Base-by-base conservation (phyloP, 352 stramenopile genomes). In the Globisporangium canariense region DNA sequence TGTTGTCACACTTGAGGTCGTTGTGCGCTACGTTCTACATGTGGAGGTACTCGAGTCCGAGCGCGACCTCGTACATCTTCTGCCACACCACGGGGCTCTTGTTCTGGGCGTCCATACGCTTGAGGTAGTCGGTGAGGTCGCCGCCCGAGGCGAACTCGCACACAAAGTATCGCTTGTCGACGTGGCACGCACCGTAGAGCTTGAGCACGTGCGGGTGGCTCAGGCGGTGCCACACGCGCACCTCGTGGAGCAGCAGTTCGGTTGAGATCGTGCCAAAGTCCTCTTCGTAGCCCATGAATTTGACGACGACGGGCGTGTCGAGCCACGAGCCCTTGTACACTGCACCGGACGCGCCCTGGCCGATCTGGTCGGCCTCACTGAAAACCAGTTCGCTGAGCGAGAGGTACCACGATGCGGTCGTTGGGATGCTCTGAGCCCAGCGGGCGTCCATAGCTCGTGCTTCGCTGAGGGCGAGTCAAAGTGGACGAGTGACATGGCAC, bases 131-230 rank as follows among this genome's bases (percentile, higher is more conserved):
- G 18, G 43, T 63, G 20, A 79, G 45, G 4, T 70, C 70, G 28
- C 72, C 69, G 45, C 69, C 46, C 13, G 62, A 64, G 2, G 25
- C 25, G 25, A 28, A 28, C 25, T 28, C 25, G 25, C 25, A 2
- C 25, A 28, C 25, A 28, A 28, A 79, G 40, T 76, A 79, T 0
- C 51, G 69, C 45, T 65, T 62, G 60, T 73, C 74, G 16, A 78
- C 63, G 41, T 81, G 68, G 2, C 70, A 78, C 7, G 54, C 38
- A 3, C 38, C 54, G 18, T 36, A 46, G 3, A 50, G 54, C n/a
- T 51, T 25, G 3, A 49, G 9, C 1, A 49, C 38, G 32, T 60
- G 38, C 20, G 54, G 36, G 6, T 60, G 36, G 5, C 18, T 55
- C 20, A 55, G 25, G 3, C 30, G 49, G 22, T 40, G 30, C 49